Evolutionary conservation across 208 protist species (phyloP).

Genomic region (Leishmania braziliensis): DNA sequence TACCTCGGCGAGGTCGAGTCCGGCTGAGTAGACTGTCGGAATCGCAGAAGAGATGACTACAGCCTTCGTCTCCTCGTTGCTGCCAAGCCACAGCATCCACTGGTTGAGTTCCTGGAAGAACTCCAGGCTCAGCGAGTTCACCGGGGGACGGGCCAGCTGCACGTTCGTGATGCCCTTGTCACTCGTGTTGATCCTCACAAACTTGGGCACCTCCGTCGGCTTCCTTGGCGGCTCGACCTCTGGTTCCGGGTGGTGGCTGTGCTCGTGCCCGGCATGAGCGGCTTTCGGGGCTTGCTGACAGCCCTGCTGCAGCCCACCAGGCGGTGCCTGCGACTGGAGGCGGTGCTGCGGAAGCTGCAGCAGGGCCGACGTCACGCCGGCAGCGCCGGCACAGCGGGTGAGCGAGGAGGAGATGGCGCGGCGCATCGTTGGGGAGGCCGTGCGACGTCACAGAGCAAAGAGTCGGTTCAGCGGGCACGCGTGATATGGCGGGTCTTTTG

Average conservation of each 20-base stretch:
- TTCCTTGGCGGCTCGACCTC: slow-evolving; percentile 69
- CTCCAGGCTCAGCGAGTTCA: slow-evolving; percentile 80
- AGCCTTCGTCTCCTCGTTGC: slow-evolving; percentile 70
- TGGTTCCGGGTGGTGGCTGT: slow-evolving; percentile 16
- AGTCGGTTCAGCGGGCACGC: neutral
- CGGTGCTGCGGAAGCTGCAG: slow-evolving; percentile 19
- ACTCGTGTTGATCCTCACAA: slow-evolving; percentile 60
- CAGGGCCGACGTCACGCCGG: slow-evolving; percentile 8
- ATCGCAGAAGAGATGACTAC: slow-evolving; percentile 73
- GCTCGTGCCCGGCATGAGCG: slow-evolving; percentile 5
- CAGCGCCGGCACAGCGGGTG: slow-evolving; percentile 16
- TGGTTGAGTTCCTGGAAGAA: slow-evolving; percentile 79
- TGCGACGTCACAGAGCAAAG: neutral
- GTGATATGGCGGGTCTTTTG: neutral
- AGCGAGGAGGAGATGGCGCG: slow-evolving; percentile 24
- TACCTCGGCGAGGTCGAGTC: slow-evolving; percentile 78
- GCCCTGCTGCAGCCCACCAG: slow-evolving; percentile 21
- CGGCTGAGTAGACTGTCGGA: slow-evolving; percentile 80
- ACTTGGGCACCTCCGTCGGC: slow-evolving; percentile 71
- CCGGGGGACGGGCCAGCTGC: slow-evolving; percentile 54
- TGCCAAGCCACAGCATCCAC: slow-evolving; percentile 85
- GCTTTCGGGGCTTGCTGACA: neutral
- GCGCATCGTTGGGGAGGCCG: slow-evolving; percentile 20
- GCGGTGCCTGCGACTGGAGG: slow-evolving; percentile 32
- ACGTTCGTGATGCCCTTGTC: slow-evolving; percentile 66